Evolutionary conservation across 768 basidiomycete species (phyloP).

Genomic region (Russula sp.): DNA sequence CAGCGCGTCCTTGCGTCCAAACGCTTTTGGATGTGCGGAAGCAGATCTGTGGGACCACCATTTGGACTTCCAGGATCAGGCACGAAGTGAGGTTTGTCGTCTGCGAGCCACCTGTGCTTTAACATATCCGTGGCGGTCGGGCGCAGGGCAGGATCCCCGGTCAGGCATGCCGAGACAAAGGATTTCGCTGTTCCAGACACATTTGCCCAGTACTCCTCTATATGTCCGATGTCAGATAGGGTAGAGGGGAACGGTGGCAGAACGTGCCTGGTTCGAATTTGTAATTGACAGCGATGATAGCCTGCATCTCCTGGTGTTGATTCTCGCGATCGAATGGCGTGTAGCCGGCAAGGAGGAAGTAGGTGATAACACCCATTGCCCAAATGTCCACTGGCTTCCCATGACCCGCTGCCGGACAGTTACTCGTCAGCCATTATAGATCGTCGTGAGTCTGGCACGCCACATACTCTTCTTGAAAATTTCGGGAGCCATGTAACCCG

Average conservation of each 20-base stretch:
- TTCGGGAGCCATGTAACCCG: constrained; percentile 95
- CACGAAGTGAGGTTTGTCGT: constrained; percentile 62
- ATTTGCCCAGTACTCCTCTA: constrained; percentile 77
- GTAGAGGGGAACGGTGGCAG: not conserved
- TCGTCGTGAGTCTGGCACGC: not conserved
- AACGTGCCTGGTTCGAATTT: constrained; percentile 66
- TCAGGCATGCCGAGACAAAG: constrained; percentile 79
- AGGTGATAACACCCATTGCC: constrained; percentile 98
- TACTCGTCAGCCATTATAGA: not conserved
- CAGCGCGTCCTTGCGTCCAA: constrained; percentile 64
- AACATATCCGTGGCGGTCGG: constrained; percentile 73
- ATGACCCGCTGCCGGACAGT: constrained; percentile 59
- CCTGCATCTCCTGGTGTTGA: constrained; percentile 86
- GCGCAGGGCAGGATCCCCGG: constrained; percentile 70
- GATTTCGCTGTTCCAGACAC: constrained; percentile 77
- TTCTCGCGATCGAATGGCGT: constrained; percentile 95
- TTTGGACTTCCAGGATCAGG: constrained; percentile 47
- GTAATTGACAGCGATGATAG: constrained; percentile 90
- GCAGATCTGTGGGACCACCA: constrained; percentile 64
- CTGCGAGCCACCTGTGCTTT: constrained; percentile 75
- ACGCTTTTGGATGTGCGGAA: constrained; percentile 83
- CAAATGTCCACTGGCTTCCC: constrained; percentile 92
- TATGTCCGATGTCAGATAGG: constrained; percentile 21
- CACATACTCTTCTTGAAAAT: constrained; percentile 85
- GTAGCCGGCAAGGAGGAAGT: constrained; percentile 90